Evolutionary conservation across 108 stramenopile genomes (phyloP).

Genomic region (Pseudonitzschia pungens): DNA sequence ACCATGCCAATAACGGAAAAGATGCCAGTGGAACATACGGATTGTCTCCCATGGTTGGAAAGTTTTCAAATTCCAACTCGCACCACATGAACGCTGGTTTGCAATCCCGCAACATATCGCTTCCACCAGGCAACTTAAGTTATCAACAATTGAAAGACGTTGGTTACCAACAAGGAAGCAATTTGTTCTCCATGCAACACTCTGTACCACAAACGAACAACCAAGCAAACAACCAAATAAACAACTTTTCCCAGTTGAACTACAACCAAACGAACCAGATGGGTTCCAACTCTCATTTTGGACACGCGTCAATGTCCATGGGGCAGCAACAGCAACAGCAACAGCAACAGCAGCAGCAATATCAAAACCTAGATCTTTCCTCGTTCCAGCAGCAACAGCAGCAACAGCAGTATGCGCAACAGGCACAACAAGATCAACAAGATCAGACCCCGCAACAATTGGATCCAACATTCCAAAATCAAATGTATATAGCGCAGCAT

Average conservation of each 20-base stretch:
- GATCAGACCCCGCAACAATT: too few species aligned
- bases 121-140: background rate
- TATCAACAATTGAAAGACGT: background rate
- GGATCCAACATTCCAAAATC: background rate
- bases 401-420: background rate
- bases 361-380: background rate
- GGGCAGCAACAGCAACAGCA: slow-evolving; percentile 16
- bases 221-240: too few species aligned
- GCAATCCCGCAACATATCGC: background rate
- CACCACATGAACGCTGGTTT: background rate
- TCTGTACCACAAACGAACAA: background rate
- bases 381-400: background rate
- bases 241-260: background rate
- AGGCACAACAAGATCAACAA: background rate
- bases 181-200: slow-evolving; percentile 4
- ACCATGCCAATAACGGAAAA: background rate
- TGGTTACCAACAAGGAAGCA: background rate
- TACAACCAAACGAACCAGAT: background rate
- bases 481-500: slow-evolving; percentile 5
- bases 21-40: background rate
- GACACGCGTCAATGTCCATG: background rate
- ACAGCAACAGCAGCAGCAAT: slow-evolving; percentile 20
- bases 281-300: background rate
- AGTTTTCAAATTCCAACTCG: background rate
- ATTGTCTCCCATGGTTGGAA: background rate